Percentiles rank a stretch among this genome's conserved stretches.
Conservation (phyloP, 2,329 filamentous ascomycete species). For the Exserohilum turcica region DNA sequence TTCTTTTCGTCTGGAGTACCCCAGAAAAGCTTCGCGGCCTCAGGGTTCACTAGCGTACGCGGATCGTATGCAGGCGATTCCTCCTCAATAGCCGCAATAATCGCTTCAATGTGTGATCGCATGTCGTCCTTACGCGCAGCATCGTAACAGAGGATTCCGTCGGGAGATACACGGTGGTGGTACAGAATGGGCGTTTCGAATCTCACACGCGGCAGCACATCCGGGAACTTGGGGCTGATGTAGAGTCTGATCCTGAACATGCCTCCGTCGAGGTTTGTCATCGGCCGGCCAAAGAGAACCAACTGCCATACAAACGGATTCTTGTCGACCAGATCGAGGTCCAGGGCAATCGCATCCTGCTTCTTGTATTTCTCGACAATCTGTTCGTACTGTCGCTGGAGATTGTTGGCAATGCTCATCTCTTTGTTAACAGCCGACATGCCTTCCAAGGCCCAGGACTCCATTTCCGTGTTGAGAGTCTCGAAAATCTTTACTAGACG, state of each 20-base stretch:
- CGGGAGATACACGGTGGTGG: slow-evolving; percentile 81
- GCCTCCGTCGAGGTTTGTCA: slow-evolving; percentile 89
- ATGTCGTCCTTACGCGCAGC: slow-evolving; percentile 75
- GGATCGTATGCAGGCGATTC: slow-evolving; percentile 89
- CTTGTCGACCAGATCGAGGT: slow-evolving; percentile 74
- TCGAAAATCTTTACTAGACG: slow-evolving; percentile 72
- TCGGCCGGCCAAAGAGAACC: slow-evolving; percentile 87
- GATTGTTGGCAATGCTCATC: slow-evolving; percentile 76
- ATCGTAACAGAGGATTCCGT: slow-evolving; percentile 80
- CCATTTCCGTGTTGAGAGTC: slow-evolving; percentile 72
- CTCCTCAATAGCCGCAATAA: slow-evolving; percentile 83
- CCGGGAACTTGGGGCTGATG: slow-evolving; percentile 84
- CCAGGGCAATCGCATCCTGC: slow-evolving; percentile 71
- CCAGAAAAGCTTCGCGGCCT: slow-evolving; percentile 88
- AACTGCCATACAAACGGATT: slow-evolving; percentile 91
- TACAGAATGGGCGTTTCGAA: slow-evolving; percentile 78
- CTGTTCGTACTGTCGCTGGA: slow-evolving; percentile 84
- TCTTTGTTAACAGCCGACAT: slow-evolving; percentile 66
- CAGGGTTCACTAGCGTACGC: slow-evolving; percentile 81
- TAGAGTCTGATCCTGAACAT: slow-evolving; percentile 80
- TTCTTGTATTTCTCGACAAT: slow-evolving; percentile 75
- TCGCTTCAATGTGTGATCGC: slow-evolving; percentile 79
- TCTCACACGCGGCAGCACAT: slow-evolving; percentile 82
- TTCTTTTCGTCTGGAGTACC: slow-evolving; percentile 78
- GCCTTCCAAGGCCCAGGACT: slow-evolving; percentile 74